Conservation (phyloP, 2,329 filamentous ascomycete genomes). For the Huntiella decipiens region DNA sequence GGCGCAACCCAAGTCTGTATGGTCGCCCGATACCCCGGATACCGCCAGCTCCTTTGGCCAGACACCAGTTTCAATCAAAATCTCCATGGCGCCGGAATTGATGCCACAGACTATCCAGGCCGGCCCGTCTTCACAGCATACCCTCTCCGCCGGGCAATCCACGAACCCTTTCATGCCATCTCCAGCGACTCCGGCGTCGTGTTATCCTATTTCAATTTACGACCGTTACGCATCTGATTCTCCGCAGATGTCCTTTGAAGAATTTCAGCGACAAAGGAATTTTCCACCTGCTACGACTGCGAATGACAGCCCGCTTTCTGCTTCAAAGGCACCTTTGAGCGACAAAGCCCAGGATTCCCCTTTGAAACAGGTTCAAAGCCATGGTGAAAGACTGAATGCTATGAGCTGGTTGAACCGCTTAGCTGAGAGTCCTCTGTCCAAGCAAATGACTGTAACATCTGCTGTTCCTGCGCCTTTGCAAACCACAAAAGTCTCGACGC, state of each 20-base stretch:
- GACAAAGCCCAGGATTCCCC: slow-evolving; percentile 5
- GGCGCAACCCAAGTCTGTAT: slow-evolving; percentile 15
- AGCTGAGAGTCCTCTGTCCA: slow-evolving; percentile 8
- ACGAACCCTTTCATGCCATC: slow-evolving; percentile 4
- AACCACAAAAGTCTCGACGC: slow-evolving; percentile 1
- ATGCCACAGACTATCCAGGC: no score
- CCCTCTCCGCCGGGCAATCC: neutral
- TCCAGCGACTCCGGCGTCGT: slow-evolving; percentile 1
- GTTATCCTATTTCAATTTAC: slow-evolving; percentile 11
- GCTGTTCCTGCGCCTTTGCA: neutral
- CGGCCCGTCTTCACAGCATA: no score
- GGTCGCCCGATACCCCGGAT: slow-evolving; percentile 43
- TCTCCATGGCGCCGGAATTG: neutral
- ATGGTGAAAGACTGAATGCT: slow-evolving; percentile 2
- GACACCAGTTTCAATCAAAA: slow-evolving; percentile 10
- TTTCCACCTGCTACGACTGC: neutral
- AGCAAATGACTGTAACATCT: slow-evolving; percentile 4
- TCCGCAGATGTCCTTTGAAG: slow-evolving; percentile 2
- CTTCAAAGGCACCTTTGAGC: neutral
- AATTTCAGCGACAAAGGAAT: neutral
- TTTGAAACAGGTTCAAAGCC: slow-evolving; percentile 1
- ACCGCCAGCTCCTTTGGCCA: slow-evolving; percentile 21
- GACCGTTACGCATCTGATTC: slow-evolving; percentile 6
- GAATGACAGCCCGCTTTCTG: no score
- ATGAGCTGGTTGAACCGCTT: slow-evolving; percentile 8